Conservation (phyloP, 495 filamentous ascomycete genomes). For the Penicillium macrosclerotiorum region DNA sequence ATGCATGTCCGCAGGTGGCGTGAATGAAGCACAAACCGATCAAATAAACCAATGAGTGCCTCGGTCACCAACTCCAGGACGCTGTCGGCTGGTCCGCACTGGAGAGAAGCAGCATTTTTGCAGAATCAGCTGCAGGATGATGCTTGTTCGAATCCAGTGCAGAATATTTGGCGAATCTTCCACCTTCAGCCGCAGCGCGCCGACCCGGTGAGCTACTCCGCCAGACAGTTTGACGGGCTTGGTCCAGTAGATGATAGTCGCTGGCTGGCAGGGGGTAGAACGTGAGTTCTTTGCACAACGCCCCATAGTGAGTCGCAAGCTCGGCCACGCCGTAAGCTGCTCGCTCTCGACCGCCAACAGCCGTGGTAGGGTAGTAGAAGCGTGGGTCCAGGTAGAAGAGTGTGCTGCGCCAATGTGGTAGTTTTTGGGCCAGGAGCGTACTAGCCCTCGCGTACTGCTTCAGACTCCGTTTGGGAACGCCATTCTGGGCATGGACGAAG, state of each 20-base stretch:
- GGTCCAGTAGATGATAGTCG: slow-evolving; percentile 25
- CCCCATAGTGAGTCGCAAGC: slow-evolving; percentile 31
- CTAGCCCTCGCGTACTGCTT: slow-evolving; percentile 33
- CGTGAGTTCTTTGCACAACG: slow-evolving; percentile 25
- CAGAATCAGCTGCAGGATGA: too few species aligned
- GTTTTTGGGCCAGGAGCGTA: slow-evolving; percentile 19
- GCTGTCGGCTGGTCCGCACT: too few species aligned
- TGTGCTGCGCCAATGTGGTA: slow-evolving; percentile 28
- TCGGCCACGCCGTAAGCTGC: slow-evolving; percentile 32
- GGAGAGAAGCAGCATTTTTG: too few species aligned
- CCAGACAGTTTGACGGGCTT: slow-evolving; percentile 24
- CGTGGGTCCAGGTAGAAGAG: slow-evolving; percentile 39
- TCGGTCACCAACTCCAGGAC: too few species aligned
- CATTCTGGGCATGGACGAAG: slow-evolving; percentile 38
- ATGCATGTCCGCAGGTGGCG: too few species aligned
- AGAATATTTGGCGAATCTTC: too few species aligned
- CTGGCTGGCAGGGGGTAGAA: slow-evolving; percentile 31
- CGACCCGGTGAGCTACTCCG: slow-evolving; percentile 16
- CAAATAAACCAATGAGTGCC: too few species aligned
- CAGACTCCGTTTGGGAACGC: slow-evolving; percentile 36
- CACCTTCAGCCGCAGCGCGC: neutral
- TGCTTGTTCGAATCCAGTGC: too few species aligned
- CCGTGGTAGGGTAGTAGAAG: slow-evolving; percentile 34
- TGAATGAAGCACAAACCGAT: too few species aligned
- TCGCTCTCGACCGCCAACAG: slow-evolving; percentile 28